These are phyloP conservation scores for Cicer arietinum DNA, from an alignment of 306 rosid genomes.

Conservation along the genomic window DNA sequence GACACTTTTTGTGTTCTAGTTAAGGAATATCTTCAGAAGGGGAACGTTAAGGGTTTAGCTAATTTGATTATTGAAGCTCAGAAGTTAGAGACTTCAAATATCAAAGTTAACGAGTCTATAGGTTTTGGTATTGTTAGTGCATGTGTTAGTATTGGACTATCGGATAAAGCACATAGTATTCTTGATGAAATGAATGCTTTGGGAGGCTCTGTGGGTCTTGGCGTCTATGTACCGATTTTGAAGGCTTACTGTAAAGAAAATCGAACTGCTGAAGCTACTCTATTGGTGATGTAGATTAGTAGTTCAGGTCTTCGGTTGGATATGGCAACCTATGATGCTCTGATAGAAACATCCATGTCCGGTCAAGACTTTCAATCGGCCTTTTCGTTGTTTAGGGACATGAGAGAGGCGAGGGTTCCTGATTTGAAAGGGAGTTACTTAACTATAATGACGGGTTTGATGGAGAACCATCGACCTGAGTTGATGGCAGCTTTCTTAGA, in stretches of 20 bases:
- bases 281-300: constrained; percentile 80
- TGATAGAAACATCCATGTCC: constrained; percentile 83
- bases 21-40: constrained; percentile 65
- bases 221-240: constrained; percentile 86
- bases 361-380: constrained; percentile 94
- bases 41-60: constrained; percentile 67
- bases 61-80: constrained; percentile 74
- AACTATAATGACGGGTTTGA: not conserved
- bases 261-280: constrained; percentile 84
- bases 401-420: constrained; percentile 80
- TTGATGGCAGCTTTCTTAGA: too few relatives aligned
- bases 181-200: constrained; percentile 75
- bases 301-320: constrained; percentile 80
- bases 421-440: constrained; percentile 88
- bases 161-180: constrained; percentile 82
- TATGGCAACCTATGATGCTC: constrained; percentile 66
- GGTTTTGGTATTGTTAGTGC: constrained; percentile 82
- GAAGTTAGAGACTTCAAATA: constrained; percentile 62
- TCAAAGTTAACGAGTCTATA: constrained; percentile 60
- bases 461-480: too few relatives aligned
- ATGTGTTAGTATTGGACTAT: constrained; percentile 70
- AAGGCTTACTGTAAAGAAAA: constrained; percentile 89
- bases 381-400: constrained; percentile 78
- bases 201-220: constrained; percentile 78
- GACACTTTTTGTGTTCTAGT: constrained; percentile 70